These are phyloP conservation scores for Spathaspora boniae DNA, from an alignment of 805 yeast species.

Conservation along the genomic window DNA sequence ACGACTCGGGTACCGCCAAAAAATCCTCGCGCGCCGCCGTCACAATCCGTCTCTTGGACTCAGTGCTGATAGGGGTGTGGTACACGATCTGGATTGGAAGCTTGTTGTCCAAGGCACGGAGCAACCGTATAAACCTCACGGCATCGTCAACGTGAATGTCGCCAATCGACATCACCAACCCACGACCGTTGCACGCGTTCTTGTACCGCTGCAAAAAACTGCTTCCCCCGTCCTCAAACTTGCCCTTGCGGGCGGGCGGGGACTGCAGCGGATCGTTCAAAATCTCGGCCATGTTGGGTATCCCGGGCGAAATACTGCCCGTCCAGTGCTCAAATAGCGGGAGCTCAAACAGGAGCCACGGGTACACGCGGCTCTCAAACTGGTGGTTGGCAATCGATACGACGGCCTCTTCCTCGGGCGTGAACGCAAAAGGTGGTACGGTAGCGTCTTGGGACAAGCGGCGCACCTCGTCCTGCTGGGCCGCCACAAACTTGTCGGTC, in stretches of 20 bases:
- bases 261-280: not conserved
- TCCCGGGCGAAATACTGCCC: slow-evolving; percentile 15
- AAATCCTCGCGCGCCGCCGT: slow-evolving; percentile 11
- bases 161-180: slow-evolving; percentile 27
- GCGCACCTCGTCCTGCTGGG: too few species aligned
- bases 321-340: slow-evolving; percentile 42
- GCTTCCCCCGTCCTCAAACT: slow-evolving; percentile 4
- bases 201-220: slow-evolving; percentile 26
- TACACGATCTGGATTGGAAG: slow-evolving; percentile 33
- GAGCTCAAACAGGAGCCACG: slow-evolving; percentile 32
- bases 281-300: not conserved
- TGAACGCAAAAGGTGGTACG: not conserved
- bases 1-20: slow-evolving; percentile 18
- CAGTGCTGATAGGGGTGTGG: slow-evolving; percentile 23
- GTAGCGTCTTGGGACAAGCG: too few species aligned
- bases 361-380: slow-evolving; percentile 34
- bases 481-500: not conserved
- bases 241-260: not conserved
- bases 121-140: slow-evolving; percentile 23
- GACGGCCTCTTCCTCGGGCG: not conserved
- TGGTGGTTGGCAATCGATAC: not conserved
- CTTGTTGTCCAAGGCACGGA: slow-evolving; percentile 28
- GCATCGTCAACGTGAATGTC: slow-evolving; percentile 24
- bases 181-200: slow-evolving; percentile 24
- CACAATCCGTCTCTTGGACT: slow-evolving; percentile 14